phyloP scores from a whole-genome alignment of 768 basidiomycete species.

The Mycena floridula region DNA sequence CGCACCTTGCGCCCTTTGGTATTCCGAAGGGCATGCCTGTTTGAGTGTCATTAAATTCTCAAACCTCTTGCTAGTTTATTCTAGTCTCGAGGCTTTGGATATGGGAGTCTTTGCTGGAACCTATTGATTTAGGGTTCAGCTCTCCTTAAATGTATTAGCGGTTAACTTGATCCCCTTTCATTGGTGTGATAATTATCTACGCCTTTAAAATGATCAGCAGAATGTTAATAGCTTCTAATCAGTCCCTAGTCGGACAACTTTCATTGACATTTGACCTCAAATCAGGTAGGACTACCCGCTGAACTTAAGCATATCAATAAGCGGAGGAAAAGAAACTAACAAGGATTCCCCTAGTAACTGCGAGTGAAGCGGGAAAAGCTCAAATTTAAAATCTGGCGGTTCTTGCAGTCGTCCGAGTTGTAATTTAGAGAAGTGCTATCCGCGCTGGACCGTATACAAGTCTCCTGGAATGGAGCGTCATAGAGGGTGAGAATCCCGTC shows the following conservation, averaged over 20 bases:
- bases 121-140: constrained; percentile 24
- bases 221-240: constrained; percentile 14
- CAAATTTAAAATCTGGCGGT: constrained; percentile 77
- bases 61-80: constrained; percentile 30
- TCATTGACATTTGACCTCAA: constrained; percentile 43
- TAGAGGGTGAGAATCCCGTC: constrained; percentile 70
- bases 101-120: constrained; percentile 33
- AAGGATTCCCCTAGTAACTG: constrained; percentile 86
- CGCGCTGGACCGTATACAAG: constrained; percentile 68
- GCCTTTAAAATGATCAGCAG: constrained; percentile 20
- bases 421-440: constrained; percentile 77
- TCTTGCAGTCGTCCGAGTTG: constrained; percentile 60
- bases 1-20: constrained; percentile 73
- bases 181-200: constrained; percentile 52
- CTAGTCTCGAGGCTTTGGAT: constrained; percentile 29
- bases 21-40: constrained; percentile 72
- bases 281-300: constrained; percentile 81
- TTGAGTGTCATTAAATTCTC: constrained; percentile 66
- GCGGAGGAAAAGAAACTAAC: constrained; percentile 90
- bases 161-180: constrained; percentile 19
- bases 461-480: constrained; percentile 75
- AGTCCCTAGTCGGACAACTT: constrained; percentile 12
- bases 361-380: constrained; percentile 82
- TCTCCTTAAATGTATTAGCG: constrained; percentile 45
- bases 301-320: constrained; percentile 89